Evolutionary conservation across 257 asterid genomes (phyloP).

Genomic region (Anisodus tanguticus): DNA sequence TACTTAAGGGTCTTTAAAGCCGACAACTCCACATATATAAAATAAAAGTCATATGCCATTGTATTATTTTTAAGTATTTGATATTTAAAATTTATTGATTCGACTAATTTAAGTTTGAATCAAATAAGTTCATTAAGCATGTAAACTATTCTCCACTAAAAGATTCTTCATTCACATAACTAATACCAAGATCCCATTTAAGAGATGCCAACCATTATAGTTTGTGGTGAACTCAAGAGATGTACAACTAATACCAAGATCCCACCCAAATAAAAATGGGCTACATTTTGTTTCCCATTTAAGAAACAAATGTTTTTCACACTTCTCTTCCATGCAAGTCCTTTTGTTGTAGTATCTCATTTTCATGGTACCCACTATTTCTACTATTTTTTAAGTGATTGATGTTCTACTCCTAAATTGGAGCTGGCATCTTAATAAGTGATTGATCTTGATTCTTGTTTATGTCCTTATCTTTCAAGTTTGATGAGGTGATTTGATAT

Average conservation of each 20-base stretch:
- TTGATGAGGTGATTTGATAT: neutral
- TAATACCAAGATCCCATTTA: too few relatives aligned
- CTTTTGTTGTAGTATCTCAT: neutral
- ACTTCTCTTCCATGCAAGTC: slow-evolving; percentile 2
- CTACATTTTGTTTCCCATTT: neutral
- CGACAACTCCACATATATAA: too few relatives aligned
- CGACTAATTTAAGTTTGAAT: neutral
- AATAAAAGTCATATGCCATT: too few relatives aligned
- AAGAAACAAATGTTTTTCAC: neutral
- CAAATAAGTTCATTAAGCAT: too few relatives aligned
- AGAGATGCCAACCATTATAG: neutral
- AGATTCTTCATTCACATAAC: too few relatives aligned
- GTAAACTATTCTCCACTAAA: too few relatives aligned
- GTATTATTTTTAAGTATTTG: neutral
- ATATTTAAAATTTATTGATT: too few relatives aligned
- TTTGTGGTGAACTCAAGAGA: too few relatives aligned
- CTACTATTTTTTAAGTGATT: neutral
- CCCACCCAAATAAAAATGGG: neutral
- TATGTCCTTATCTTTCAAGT: neutral
- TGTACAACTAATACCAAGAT: neutral
- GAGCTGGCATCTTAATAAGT: neutral
- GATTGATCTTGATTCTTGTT: neutral
- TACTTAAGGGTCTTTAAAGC: too few relatives aligned
- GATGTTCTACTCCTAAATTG: neutral
- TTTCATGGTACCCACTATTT: neutral